These are phyloP conservation scores for Nicotiana noctiflora DNA, from an alignment of 257 asterid species.

Conservation along the genomic window DNA sequence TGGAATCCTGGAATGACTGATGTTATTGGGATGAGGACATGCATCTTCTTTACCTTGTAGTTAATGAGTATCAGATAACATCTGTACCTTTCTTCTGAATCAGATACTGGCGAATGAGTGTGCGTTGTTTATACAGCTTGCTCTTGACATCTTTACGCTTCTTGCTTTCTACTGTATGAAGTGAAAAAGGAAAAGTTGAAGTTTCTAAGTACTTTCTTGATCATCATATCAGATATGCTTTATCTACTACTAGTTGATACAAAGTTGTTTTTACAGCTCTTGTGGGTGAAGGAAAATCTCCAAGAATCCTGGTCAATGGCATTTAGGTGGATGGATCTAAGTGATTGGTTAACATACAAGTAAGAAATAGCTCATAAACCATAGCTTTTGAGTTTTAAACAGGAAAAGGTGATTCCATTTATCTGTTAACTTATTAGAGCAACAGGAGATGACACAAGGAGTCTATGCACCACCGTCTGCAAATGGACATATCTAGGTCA, in stretches of 20 bases:
- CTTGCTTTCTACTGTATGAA: slow-evolving; percentile 5
- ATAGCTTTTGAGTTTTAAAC: not conserved
- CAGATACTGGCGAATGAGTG: not conserved
- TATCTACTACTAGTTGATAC: slow-evolving; percentile 17
- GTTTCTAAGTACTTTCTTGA: not conserved
- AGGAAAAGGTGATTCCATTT: not conserved
- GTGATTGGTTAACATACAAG: slow-evolving; percentile 97
- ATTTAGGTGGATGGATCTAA: slow-evolving; percentile 95
- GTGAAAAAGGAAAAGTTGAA: not conserved
- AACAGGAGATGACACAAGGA: slow-evolving; percentile 97
- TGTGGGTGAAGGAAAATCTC: slow-evolving; percentile 96
- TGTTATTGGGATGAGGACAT: not conserved
- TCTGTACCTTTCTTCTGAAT: not conserved
- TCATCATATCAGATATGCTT: slow-evolving; percentile 8
- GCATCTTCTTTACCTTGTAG: not conserved
- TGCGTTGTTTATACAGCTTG: not conserved
- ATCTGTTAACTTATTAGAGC: slow-evolving; percentile 44
- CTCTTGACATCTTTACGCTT: not conserved
- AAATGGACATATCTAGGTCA: slow-evolving; percentile 98
- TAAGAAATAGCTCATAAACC: slow-evolving; percentile 18
- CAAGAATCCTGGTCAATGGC: slow-evolving; percentile 90
- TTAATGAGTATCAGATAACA: not conserved
- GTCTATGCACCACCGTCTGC: slow-evolving; percentile 96
- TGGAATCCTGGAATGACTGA: not conserved
- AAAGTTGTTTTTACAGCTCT: slow-evolving; percentile 50